phyloP scores from a whole-genome alignment of 148 eudicot species.

The Linanthus parryae region DNA sequence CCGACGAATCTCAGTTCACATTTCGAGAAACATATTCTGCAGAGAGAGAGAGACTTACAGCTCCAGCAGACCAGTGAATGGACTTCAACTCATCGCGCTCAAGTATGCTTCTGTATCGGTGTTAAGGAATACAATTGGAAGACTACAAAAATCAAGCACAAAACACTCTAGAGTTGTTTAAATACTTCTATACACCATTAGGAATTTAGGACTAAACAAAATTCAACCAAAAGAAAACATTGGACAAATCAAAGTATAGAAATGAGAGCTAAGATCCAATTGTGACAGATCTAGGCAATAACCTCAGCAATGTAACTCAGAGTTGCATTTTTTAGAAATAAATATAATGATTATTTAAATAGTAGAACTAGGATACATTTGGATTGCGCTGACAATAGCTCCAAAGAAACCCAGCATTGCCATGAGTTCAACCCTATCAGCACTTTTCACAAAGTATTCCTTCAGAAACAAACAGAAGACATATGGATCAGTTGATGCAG shows the following conservation, averaged over 20 bases:
- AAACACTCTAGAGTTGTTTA: not conserved
- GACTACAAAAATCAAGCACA: not conserved
- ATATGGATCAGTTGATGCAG: not conserved
- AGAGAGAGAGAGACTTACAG: constrained; percentile 45
- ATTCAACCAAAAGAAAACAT: not conserved
- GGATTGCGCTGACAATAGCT: constrained; percentile 70
- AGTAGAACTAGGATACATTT: constrained; percentile 64
- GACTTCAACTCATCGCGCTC: constrained; percentile 70
- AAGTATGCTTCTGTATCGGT: constrained; percentile 53
- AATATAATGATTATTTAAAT: not conserved
- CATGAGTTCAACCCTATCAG: constrained; percentile 80
- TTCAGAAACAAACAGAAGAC: constrained; percentile 19
- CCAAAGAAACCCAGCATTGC: constrained; percentile 84
- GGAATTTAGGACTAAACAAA: not conserved
- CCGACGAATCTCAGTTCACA: no score
- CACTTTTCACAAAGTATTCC: constrained; percentile 86
- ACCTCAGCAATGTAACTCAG: no score
- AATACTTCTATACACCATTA: no score
- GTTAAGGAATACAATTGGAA: constrained; percentile 29
- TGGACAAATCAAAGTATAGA: not conserved
- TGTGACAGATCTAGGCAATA: no score
- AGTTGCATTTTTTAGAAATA: no score
- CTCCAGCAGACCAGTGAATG: constrained; percentile 76
- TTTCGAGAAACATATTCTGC: no score
- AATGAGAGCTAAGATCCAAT: no score